phyloP scores from a whole-genome alignment of 2,329 filamentous ascomycete genomes.

The Alternaria infectoria region DNA sequence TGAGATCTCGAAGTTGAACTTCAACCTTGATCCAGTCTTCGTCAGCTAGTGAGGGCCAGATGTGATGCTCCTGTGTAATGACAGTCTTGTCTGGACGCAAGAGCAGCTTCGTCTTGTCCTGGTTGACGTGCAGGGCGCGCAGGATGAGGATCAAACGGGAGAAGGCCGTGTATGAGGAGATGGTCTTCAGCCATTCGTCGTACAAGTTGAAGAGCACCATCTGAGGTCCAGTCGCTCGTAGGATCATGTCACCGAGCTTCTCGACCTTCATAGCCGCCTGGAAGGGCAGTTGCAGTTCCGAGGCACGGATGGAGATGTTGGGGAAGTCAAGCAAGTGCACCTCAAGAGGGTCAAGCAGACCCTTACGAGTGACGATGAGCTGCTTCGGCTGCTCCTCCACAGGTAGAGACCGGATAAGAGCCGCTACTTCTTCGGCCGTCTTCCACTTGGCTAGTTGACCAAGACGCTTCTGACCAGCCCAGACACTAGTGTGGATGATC shows the following conservation, averaged over 20 bases:
- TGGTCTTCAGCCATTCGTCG: slow-evolving; percentile 98
- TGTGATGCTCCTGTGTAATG: slow-evolving; percentile 98
- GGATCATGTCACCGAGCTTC: slow-evolving; percentile 98
- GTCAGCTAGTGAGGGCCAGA: slow-evolving; percentile 92
- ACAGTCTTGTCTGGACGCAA: slow-evolving; percentile 96
- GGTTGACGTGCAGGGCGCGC: slow-evolving; percentile 94
- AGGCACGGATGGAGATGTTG: slow-evolving; percentile 97
- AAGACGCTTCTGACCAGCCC: slow-evolving; percentile 98
- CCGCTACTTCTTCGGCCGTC: slow-evolving; percentile 98
- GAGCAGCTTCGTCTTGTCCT: slow-evolving; percentile 96
- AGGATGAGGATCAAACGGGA: slow-evolving; percentile 92
- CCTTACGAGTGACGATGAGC: slow-evolving; percentile 96
- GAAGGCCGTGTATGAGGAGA: slow-evolving; percentile 98
- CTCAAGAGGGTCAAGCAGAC: slow-evolving; percentile 93
- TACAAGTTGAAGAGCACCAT: slow-evolving; percentile 99
- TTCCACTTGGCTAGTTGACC: slow-evolving; percentile 99
- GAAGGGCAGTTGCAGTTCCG: slow-evolving; percentile 95
- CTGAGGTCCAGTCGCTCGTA: slow-evolving; percentile 96
- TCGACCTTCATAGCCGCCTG: slow-evolving; percentile 99
- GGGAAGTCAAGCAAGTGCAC: slow-evolving; percentile 98
- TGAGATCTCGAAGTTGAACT: slow-evolving; percentile 91
- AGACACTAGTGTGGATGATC: slow-evolving; percentile 99
- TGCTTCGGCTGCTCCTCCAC: slow-evolving; percentile 99
- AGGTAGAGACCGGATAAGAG: slow-evolving; percentile 90
- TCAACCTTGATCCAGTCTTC: slow-evolving; percentile 99